Evolutionary conservation across 2,329 filamentous ascomycete genomes (phyloP), one percentile per base, ranked within the genome.

Genomic region (Colletotrichum simmondsii): DNA sequence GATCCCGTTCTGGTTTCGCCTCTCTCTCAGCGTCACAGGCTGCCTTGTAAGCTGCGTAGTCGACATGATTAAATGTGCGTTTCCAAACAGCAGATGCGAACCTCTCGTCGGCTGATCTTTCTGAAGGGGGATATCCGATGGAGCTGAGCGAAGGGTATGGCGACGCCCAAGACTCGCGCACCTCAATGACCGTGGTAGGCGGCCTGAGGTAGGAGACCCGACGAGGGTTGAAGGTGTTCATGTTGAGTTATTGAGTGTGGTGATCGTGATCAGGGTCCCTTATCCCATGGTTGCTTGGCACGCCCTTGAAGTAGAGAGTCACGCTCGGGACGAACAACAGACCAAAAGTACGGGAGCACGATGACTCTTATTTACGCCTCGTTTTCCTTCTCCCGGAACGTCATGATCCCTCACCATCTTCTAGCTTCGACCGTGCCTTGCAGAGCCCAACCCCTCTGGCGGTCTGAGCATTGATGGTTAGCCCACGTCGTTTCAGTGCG

Each of bases 201-300:
- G 71, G 35, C 22, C 71, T 60, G 16, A 73, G 67, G 28, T 73
- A 73, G 3, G 71, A 71, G 54, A 71, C 71, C 66, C 71, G 62
- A n/a, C 71, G 71, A 10, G 71, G 71, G 71, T 73, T 73, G 66
- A 65, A 73, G 57, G 46, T 68, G 67, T 73, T 73, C 71, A 73
- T 73, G 35, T 53, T 72, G 70, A 28, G 1, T 49, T 46, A 12
- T 42, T 37, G 30, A 3, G 42, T 57, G 42, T 64, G 12, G 3
- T 28, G 5, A 22, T 46, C 26, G 49, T 54, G 19, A 12, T 62
- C 0, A 19, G 14, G 37, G 16, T 22, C 19, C 56, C 49, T 58
- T 65, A 65, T 52, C 24, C 67, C 71, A 73, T 72, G 52, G 8
- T 56, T 28, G 24, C 58, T 52, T 56, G 42, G 32, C 52, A 56